These are phyloP conservation scores for Trametes coccinea DNA, from an alignment of 768 basidiomycete genomes.

Conservation along the genomic window DNA sequence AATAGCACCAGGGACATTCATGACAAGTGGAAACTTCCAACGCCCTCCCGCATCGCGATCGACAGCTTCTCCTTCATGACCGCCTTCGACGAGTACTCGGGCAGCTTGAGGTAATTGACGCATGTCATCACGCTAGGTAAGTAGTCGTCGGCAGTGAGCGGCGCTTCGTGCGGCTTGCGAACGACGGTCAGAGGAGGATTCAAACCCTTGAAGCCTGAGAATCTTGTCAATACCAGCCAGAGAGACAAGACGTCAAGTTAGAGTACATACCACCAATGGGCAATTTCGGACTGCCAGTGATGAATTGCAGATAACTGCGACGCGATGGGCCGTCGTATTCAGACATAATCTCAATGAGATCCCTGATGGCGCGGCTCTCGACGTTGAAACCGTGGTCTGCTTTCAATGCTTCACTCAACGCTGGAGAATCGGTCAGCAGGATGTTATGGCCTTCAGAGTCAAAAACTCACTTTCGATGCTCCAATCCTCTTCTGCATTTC, in stretches of 20 bases:
- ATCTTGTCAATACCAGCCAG: not conserved
- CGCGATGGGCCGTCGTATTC: slow-evolving; percentile 72
- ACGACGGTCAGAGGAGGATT: slow-evolving; percentile 95
- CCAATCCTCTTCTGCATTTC: slow-evolving; percentile 99
- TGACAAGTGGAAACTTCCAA: slow-evolving; percentile 97
- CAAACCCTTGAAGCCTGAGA: slow-evolving; percentile 86
- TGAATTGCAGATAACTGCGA: slow-evolving; percentile 92
- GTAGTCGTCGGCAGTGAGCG: slow-evolving; percentile 90
- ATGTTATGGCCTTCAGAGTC: not conserved
- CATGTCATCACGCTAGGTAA: slow-evolving; percentile 99
- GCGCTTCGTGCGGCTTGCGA: slow-evolving; percentile 92
- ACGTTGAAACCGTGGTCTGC: slow-evolving; percentile 98
- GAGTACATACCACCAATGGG: slow-evolving; percentile 83
- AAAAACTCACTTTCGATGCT: slow-evolving; percentile 72
- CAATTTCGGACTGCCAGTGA: slow-evolving; percentile 95
- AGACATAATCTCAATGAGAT: slow-evolving; percentile 85
- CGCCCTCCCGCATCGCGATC: slow-evolving; percentile 89
- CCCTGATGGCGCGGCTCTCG: slow-evolving; percentile 88
- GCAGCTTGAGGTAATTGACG: slow-evolving; percentile 94
- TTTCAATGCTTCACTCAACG: slow-evolving; percentile 86
- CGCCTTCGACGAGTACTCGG: slow-evolving; percentile 88
- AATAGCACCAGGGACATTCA: slow-evolving; percentile 38
- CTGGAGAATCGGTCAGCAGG: slow-evolving; percentile 41
- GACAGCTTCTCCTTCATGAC: slow-evolving; percentile 83
- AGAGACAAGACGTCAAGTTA: not conserved